Evolutionary conservation across 2,329 filamentous ascomycete species (phyloP), one percentile per base, ranked within the genome.

Genomic region (Hymenoscyphus repandus): DNA sequence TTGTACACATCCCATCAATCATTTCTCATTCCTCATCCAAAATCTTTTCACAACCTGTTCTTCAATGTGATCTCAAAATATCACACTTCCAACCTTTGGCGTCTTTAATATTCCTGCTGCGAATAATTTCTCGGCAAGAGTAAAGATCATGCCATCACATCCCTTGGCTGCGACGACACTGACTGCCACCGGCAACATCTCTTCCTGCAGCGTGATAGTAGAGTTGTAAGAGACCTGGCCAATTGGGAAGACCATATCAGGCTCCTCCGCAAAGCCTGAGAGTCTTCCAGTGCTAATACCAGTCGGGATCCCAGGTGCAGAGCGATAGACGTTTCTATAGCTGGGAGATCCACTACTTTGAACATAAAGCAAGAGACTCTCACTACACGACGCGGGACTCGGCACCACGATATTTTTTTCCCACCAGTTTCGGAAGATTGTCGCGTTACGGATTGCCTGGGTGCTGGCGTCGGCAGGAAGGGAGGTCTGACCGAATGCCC

Each of bases 111-210:
- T 66, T 0, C 77, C 77, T n/a, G 67, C 71, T 32, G 65, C 65
- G 1, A 74, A 69, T 49, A 83, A 52, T 42, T 78, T 75, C 43
- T 71, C 66, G 4, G 78, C 74, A 41, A 83, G 62, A 40, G 70
- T 71, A 33, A 75, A 75, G 27, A 83, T 57, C 66, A 82, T 69
- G 0, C 76, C 75, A 64, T 84, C 80, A 54, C 80, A 85, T 0
- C 79, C 79, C 57, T 73, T 75, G 0, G 77, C 75, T 0, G 72
- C 79, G 66, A 83, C 67, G 18, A 83, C 66, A 51, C 79, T 71
- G 0, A 81, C 72, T 1, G 76, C 74, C 0, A 83, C 79, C 0
- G 80, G 80, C 37, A 82, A 60, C 40, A 70, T 68, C 62, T 78
- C 76, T 1, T 66, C 66, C 49, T 74, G 70, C 0, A 65, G 54